Evolutionary conservation across 2,329 filamentous ascomycete species (phyloP).

Genomic region (Onygena corvina): DNA sequence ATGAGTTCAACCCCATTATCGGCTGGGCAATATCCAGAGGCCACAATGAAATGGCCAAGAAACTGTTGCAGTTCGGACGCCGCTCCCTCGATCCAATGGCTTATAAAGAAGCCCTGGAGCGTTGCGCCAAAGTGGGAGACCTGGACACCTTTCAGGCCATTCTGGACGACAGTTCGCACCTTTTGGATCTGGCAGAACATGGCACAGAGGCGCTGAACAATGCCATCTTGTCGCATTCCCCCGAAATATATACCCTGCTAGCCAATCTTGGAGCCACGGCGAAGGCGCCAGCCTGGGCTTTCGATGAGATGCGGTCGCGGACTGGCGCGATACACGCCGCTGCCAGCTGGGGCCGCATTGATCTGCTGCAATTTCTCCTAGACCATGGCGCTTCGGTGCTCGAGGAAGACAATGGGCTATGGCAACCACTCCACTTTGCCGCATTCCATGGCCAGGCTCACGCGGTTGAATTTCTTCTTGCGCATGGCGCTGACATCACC

Average conservation of each 20-base stretch:
- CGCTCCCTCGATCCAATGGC: neutral
- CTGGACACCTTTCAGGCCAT: neutral
- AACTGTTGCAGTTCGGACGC: neutral
- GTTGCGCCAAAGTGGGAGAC: too few relatives aligned
- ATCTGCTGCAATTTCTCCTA: conserved; percentile 2
- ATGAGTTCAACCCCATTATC: neutral
- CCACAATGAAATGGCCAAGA: neutral
- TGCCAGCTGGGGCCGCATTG: neutral
- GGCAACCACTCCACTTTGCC: conserved; percentile 6
- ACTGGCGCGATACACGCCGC: conserved; percentile 1
- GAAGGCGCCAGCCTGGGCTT: too few relatives aligned
- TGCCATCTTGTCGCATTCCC: neutral
- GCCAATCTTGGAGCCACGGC: neutral
- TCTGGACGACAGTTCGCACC: neutral
- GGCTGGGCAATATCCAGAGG: neutral
- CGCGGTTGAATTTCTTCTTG: conserved; percentile 1
- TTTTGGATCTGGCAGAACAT: neutral
- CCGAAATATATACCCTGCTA: neutral
- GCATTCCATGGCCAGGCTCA: conserved; percentile 2
- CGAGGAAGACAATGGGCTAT: neutral
- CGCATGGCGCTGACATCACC: neutral
- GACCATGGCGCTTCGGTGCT: neutral
- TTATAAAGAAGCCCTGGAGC: too few relatives aligned
- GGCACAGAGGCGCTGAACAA: neutral
- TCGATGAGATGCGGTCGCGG: neutral